Conservation (phyloP, 2,329 filamentous ascomycete genomes). For the Penicillium sumatraense region DNA sequence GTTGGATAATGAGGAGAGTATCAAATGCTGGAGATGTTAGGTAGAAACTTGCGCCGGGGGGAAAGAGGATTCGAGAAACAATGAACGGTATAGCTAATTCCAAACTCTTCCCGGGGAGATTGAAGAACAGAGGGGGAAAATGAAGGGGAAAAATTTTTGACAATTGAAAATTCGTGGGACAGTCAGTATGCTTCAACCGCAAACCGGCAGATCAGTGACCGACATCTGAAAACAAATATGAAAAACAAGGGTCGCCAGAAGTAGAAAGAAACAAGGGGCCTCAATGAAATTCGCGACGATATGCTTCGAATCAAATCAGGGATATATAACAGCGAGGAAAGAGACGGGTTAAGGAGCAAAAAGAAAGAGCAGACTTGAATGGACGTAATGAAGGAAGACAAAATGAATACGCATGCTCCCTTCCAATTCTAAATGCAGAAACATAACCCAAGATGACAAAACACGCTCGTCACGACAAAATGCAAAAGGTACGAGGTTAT, state of each 20-base stretch:
- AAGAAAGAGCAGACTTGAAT: conserved; percentile 1
- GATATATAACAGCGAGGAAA: conserved; percentile 30
- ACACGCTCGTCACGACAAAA: conserved; percentile 33
- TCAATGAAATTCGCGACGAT: conserved; percentile 19
- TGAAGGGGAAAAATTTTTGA: conserved; percentile 30
- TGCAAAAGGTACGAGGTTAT: conserved; percentile 29
- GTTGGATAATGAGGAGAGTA: neutral
- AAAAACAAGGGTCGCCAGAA: conserved; percentile 12
- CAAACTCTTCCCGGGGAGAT: conserved; percentile 1
- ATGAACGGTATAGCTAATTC: conserved; percentile 1
- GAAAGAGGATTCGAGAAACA: conserved; percentile 11
- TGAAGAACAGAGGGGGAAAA: conserved; percentile 17
- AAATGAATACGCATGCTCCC: conserved; percentile 27
- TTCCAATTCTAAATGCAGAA: conserved; percentile 33
- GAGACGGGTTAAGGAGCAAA: conserved; percentile 10
- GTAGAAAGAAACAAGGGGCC: conserved; percentile 16
- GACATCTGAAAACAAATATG: conserved; percentile 5
- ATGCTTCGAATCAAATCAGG: conserved; percentile 33
- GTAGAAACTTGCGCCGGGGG: conserved; percentile 3
- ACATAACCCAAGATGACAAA: conserved; percentile 26
- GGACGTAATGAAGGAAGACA: conserved; percentile 17
- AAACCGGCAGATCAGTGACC: conserved; percentile 15
- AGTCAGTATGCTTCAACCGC: conserved; percentile 26
- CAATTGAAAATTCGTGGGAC: conserved; percentile 2
- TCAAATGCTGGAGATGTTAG: neutral